Base-by-base conservation (phyloP, 805 yeast genomes). In the Kuraishia molischiana region DNA sequence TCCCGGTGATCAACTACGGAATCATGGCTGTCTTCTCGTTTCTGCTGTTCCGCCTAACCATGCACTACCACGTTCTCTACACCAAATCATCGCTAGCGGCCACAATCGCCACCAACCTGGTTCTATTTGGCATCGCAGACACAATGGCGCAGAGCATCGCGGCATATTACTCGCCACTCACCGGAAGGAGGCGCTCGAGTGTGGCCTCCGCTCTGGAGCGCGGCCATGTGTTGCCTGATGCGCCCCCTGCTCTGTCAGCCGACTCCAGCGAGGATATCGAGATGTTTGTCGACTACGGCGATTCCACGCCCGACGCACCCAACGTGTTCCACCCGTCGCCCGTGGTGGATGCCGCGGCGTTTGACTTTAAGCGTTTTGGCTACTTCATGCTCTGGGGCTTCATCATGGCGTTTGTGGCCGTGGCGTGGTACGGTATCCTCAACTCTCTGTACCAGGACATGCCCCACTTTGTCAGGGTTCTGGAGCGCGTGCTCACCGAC, bases 341-440 rank as follows among this genome's bases (percentile, higher is more conserved):
- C n/a, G n/a, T n/a, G n/a, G 31, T 28, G 13, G 32, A 24, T 11
- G 15, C 9, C 9, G 28, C 36, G 13, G 43, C 36, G 21, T 90
- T 82, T 57, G 73, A 74, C 40, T 82, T 82, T 50, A 66, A 72
- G 38, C 69, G 96, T 44, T 72, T 86, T 53, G 68, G 78, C 0
- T 83, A 92, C 5, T 89, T 87, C 52, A 77, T 85, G 64, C 59
- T 73, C 32, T 89, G 97, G 96, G 97, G 97, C 2, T 74, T 84
- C 39, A 51, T 80, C 5, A 72, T 86, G 62, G 81, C 96, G 0
- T 81, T 85, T 51, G 73, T 77, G 34, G 97, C 87, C 58, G 82
- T 83, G 37, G 79, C 79, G 35, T 90, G 98, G 98, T 89, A 90
- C 52, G 71, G 74, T 49, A 74, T 89, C 41, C 67, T 90, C 42